Conservation (phyloP, 768 basidiomycete genomes). For the Podaxis sp. region DNA sequence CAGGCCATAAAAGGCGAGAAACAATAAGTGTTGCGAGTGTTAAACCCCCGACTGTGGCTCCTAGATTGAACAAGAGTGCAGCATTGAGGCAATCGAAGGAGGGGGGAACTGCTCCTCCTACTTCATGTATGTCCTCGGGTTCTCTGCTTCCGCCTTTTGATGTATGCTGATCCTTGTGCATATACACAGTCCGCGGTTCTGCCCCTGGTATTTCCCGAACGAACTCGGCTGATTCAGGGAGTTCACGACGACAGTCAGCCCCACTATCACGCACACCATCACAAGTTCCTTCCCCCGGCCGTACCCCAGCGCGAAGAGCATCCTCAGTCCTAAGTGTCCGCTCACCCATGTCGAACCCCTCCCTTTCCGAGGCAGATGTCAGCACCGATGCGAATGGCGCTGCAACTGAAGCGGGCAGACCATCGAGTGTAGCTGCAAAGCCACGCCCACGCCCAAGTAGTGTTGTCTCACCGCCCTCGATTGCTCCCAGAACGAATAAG, state of each 20-base stretch:
- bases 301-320: constrained; percentile 13
- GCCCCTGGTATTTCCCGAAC: constrained; percentile 41
- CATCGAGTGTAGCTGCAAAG: constrained; percentile 21
- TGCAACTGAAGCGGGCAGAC: constrained; percentile 1
- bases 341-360: constrained; percentile 6
- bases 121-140: constrained; percentile 54
- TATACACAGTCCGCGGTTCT: constrained; percentile 41
- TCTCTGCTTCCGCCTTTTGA: neutral
- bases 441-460: constrained; percentile 54
- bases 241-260: constrained; percentile 17
- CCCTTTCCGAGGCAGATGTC: neutral
- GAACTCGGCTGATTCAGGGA: constrained; percentile 33
- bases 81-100: constrained; percentile 59
- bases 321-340: constrained; percentile 2
- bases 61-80: constrained; percentile 78
- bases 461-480: constrained; percentile 49
- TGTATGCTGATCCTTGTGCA: neutral
- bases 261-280: constrained; percentile 21
- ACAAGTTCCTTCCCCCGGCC: constrained; percentile 19
- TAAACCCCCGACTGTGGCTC: constrained; percentile 60
- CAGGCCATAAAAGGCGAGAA: constrained; percentile 80
- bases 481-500: constrained; percentile 67
- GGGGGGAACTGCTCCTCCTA: constrained; percentile 42
- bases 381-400: neutral
- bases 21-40: constrained; percentile 67